Percentiles rank a stretch among this genome's conserved stretches.
phyloP scores from a whole-genome alignment of 768 basidiomycete genomes.

The Candolleomyces eurysporus region DNA sequence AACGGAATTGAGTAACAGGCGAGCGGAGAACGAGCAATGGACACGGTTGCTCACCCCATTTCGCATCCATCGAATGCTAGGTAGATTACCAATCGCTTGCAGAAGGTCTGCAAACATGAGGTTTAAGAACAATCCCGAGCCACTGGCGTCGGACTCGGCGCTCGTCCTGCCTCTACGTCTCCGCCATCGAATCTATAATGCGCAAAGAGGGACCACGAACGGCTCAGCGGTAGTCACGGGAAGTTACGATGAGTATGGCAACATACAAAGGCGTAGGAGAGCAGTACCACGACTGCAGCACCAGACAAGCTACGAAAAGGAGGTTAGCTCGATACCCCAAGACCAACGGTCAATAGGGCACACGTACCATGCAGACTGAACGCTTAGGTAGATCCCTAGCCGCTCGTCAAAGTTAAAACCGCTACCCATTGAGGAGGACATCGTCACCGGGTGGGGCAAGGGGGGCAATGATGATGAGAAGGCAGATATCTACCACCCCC shows the following conservation, averaged over 20 bases:
- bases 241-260: background rate
- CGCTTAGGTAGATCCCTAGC: slow-evolving; percentile 20
- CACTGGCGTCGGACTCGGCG: slow-evolving; percentile 24
- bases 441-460: background rate
- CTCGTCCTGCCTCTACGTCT: slow-evolving; percentile 10
- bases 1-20: background rate
- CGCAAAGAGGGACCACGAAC: background rate
- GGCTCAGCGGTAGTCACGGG: background rate
- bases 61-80: slow-evolving; percentile 41
- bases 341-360: background rate
- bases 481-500: too few species aligned
- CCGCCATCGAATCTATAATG: slow-evolving; percentile 15
- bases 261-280: slow-evolving; percentile 24
- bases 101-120: slow-evolving; percentile 46
- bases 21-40: background rate
- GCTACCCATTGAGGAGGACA: background rate
- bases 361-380: slow-evolving; percentile 20
- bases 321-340: background rate
- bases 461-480: too few species aligned
- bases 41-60: slow-evolving; percentile 24
- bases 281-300: slow-evolving; percentile 18
- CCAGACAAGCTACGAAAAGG: slow-evolving; percentile 16
- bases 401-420: slow-evolving; percentile 22
- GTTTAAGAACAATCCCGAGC: slow-evolving; percentile 43
- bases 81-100: slow-evolving; percentile 44